phyloP scores from a whole-genome alignment of 164 flowering plant species.

The Houttuynia cordata region DNA sequence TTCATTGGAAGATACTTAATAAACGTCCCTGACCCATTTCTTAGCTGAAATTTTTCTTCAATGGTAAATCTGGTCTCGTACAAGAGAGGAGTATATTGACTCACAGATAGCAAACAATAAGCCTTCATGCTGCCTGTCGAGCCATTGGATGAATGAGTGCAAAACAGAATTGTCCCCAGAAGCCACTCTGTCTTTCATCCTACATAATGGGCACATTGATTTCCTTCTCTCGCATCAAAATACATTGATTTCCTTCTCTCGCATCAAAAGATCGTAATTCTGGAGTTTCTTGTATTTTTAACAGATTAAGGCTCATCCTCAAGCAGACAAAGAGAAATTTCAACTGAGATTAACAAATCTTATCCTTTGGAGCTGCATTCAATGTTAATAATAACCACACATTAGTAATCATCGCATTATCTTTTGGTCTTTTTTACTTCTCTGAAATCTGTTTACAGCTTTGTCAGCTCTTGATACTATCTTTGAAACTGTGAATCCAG shows the following conservation, averaged over 20 bases:
- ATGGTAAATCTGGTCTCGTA: too few species aligned
- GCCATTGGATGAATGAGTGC: too few species aligned
- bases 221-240: too few species aligned
- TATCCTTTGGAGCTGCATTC: not conserved
- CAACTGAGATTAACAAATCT: not conserved
- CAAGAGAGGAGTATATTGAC: too few species aligned
- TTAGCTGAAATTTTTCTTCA: too few species aligned
- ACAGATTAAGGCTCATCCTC: not conserved
- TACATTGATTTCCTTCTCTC: too few species aligned
- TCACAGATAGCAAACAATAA: too few species aligned
- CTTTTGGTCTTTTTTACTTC: slow-evolving; percentile 27
- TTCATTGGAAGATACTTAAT: not conserved
- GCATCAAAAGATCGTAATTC: not conserved
- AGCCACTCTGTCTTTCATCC: not conserved
- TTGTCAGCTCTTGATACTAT: slow-evolving; percentile 76
- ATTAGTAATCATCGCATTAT: slow-evolving; percentile 5
- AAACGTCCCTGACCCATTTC: too few species aligned
- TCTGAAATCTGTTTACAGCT: slow-evolving; percentile 30
- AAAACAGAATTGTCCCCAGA: too few species aligned
- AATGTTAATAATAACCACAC: not conserved
- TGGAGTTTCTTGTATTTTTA: not conserved
- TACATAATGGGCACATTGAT: not conserved
- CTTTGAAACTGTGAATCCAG: slow-evolving; percentile 82
- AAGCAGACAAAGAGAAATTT: not conserved
- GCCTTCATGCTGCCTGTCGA: too few species aligned